phyloP scores from a whole-genome alignment of 805 yeast species.

The Candida anglica region DNA sequence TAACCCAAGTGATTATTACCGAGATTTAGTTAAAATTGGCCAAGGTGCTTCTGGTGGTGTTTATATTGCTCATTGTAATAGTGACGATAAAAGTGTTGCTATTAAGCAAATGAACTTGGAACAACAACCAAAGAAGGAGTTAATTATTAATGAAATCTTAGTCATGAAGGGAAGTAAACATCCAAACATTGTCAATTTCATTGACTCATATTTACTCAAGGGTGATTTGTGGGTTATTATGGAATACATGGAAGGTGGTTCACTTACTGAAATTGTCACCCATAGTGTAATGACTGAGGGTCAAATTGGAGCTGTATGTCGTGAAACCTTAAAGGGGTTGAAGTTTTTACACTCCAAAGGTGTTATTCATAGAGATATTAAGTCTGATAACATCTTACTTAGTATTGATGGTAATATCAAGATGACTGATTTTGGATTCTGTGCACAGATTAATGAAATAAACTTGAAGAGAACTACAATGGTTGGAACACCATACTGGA shows the following conservation, averaged over 20 bases:
- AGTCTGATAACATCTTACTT: slow-evolving; percentile 43
- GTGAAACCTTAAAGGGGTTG: slow-evolving; percentile 86
- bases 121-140: slow-evolving; percentile 92
- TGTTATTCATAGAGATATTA: slow-evolving; percentile 69
- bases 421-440: slow-evolving; percentile 45
- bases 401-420: slow-evolving; percentile 41
- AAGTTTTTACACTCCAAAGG: slow-evolving; percentile 89
- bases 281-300: slow-evolving; percentile 80
- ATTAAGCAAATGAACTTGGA: slow-evolving; percentile 95
- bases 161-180: slow-evolving; percentile 97
- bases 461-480: slow-evolving; percentile 77
- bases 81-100: slow-evolving; percentile 61
- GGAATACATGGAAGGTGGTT: slow-evolving; percentile 99
- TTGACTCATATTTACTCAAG: slow-evolving; percentile 72
- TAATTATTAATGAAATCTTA: slow-evolving; percentile 90
- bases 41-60: slow-evolving; percentile 99
- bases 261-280: slow-evolving; percentile 91
- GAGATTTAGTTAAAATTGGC: slow-evolving; percentile 78
- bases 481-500: slow-evolving; percentile 90
- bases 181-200: slow-evolving; percentile 88
- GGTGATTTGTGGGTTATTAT: slow-evolving; percentile 94
- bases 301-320: slow-evolving; percentile 89
- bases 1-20: slow-evolving; percentile 72
- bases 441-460: slow-evolving; percentile 68
- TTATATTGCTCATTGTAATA: slow-evolving; percentile 73